These are phyloP conservation scores for Termitomyces sp. DNA, from an alignment of 768 basidiomycete species.

Conservation along the genomic window DNA sequence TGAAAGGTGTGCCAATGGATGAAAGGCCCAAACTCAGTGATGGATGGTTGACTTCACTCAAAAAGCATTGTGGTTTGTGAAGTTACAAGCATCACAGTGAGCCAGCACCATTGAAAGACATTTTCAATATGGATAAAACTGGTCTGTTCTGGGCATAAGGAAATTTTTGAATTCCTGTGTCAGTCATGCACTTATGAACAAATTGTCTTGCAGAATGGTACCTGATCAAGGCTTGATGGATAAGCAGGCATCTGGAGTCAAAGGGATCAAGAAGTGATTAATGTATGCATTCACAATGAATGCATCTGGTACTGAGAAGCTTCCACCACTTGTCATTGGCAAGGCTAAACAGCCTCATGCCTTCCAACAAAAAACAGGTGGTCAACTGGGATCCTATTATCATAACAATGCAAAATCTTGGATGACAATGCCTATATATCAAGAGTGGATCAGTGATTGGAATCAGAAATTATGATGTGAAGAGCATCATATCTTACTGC, in stretches of 20 bases:
- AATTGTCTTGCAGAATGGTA: not conserved
- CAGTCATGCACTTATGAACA: not conserved
- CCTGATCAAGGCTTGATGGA: not conserved
- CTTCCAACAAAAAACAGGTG: not conserved
- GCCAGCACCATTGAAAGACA: not conserved
- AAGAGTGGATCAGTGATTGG: no score
- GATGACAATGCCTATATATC: no score
- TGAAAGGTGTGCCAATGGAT: conserved; percentile 22
- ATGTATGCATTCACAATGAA: not conserved
- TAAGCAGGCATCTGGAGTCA: not conserved
- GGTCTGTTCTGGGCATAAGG: no score
- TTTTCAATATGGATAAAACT: no score
- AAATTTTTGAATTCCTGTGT: not conserved
- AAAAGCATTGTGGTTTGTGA: conserved; percentile 21
- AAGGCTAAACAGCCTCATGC: not conserved
- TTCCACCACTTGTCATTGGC: not conserved
- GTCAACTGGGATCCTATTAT: no score
- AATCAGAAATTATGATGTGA: no score
- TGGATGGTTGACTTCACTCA: conserved; percentile 30
- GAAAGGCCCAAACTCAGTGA: conserved; percentile 30
- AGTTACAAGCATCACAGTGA: conserved; percentile 30
- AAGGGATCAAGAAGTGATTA: not conserved
- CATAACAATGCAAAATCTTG: no score
- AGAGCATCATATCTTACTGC: no score
- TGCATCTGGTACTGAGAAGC: not conserved